Percentiles rank a stretch among this genome's conserved stretches.
Evolutionary conservation across 2,329 filamentous ascomycete genomes (phyloP).

Genomic region (Colletotrichum sp.): DNA sequence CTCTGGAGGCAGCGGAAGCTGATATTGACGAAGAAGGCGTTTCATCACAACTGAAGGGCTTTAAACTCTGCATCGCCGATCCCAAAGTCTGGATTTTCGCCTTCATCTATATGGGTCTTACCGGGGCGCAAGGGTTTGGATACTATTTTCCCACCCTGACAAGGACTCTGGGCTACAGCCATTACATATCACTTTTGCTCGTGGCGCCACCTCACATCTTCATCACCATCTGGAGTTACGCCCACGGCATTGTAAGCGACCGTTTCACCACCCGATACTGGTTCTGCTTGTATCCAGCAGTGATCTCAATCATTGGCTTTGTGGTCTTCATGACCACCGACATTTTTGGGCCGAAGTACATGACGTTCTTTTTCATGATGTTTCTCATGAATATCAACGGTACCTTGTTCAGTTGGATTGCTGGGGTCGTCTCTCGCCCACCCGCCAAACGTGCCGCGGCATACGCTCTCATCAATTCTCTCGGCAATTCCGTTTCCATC

Average conservation of each 20-base stretch:
- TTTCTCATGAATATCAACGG: slow-evolving; percentile 61
- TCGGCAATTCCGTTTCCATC: slow-evolving; percentile 57
- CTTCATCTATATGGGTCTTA: slow-evolving; percentile 8
- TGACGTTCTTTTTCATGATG: slow-evolving; percentile 59
- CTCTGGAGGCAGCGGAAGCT: slow-evolving; percentile 53
- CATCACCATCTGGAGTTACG: slow-evolving; percentile 53
- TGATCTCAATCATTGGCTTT: background rate
- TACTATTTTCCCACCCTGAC: slow-evolving; percentile 19
- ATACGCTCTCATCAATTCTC: slow-evolving; percentile 58
- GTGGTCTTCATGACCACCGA: slow-evolving; percentile 58
- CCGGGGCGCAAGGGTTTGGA: slow-evolving; percentile 14
- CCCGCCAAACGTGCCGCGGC: slow-evolving; percentile 60
- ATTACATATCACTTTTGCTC: background rate
- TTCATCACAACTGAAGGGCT: slow-evolving; percentile 51
- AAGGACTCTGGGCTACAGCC: slow-evolving; percentile 1
- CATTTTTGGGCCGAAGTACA: slow-evolving; percentile 57
- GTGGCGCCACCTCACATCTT: slow-evolving; percentile 51
- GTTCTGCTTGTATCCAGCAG: slow-evolving; percentile 17
- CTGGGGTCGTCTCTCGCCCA: slow-evolving; percentile 53
- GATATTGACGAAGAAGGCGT: slow-evolving; percentile 52
- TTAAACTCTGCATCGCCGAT: slow-evolving; percentile 56
- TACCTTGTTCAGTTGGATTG: slow-evolving; percentile 54
- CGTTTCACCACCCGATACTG: slow-evolving; percentile 12
- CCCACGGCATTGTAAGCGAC: slow-evolving; percentile 37
- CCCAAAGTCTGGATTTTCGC: slow-evolving; percentile 50